Evolutionary conservation across 2,329 filamentous ascomycete species (phyloP).

Genomic region (Aotearoamyces nothofagi): DNA sequence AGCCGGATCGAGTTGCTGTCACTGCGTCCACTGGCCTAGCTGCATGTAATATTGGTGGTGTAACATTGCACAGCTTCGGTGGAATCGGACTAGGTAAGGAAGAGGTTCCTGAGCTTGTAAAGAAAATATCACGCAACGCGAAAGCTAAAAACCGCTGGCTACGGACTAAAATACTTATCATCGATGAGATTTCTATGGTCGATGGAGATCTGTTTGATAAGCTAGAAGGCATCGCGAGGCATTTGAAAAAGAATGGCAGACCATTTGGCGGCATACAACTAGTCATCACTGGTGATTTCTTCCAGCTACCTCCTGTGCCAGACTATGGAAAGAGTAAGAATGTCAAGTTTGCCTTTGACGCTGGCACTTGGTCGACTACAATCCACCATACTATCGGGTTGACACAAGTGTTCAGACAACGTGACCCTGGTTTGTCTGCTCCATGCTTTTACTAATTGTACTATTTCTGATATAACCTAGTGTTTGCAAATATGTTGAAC

Average conservation of each 20-base stretch:
- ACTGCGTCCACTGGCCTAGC: constrained; percentile 93
- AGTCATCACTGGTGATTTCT: constrained; percentile 93
- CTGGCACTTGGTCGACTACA: constrained; percentile 77
- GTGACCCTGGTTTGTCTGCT: constrained; percentile 46
- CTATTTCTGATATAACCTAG: constrained; percentile 23
- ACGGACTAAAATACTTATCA: constrained; percentile 69
- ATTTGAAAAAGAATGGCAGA: constrained; percentile 75
- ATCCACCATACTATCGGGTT: constrained; percentile 93
- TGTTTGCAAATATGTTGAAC: constrained; percentile 90
- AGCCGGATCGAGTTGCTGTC: constrained; percentile 76
- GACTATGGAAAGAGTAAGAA: constrained; percentile 46
- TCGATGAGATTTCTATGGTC: constrained; percentile 98
- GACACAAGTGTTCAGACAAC: constrained; percentile 92
- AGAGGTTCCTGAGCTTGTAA: constrained; percentile 61
- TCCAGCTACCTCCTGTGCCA: constrained; percentile 88
- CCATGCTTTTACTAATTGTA: background rate
- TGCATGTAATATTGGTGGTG: constrained; percentile 91
- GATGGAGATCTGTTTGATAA: constrained; percentile 97
- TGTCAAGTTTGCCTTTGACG: constrained; percentile 86
- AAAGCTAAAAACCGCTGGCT: constrained; percentile 87
- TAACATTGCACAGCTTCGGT: constrained; percentile 89
- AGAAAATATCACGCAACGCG: constrained; percentile 77
- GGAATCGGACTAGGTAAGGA: constrained; percentile 95
- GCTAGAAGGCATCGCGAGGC: constrained; percentile 72
- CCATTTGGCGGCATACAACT: constrained; percentile 95